Evolutionary conservation across 768 basidiomycete genomes (phyloP).

Genomic region (Macrocybe gigantea): DNA sequence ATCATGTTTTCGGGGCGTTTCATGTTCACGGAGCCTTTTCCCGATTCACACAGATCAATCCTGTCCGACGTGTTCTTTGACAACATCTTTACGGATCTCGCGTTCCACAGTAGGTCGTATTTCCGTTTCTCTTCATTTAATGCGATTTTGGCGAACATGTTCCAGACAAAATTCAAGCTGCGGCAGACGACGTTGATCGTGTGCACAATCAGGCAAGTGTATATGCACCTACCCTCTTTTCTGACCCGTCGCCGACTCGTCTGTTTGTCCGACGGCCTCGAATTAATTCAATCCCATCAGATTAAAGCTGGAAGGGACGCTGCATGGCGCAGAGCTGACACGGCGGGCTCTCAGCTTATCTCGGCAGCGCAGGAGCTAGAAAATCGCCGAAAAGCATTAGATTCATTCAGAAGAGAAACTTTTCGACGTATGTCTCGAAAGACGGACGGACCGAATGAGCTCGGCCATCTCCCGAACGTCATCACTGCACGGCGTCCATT

Average conservation of each 20-base stretch:
- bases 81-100: slow-evolving; percentile 36
- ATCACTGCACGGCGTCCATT: too few relatives aligned
- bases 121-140: slow-evolving; percentile 1
- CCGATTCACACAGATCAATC: slow-evolving; percentile 21
- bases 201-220: slow-evolving; percentile 26
- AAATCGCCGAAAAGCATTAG: slow-evolving; percentile 18
- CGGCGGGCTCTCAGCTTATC: slow-evolving; percentile 20
- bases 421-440: slow-evolving; percentile 11
- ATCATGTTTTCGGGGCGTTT: background rate
- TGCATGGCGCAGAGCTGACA: slow-evolving; percentile 22
- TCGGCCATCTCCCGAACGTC: too few relatives aligned
- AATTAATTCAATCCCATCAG: slow-evolving; percentile 12
- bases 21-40: background rate
- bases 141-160: background rate
- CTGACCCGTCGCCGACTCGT: background rate
- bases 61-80: slow-evolving; percentile 36
- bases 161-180: slow-evolving; percentile 32
- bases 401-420: slow-evolving; percentile 23
- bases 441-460: too few relatives aligned
- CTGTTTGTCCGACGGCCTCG: background rate
- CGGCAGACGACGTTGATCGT: slow-evolving; percentile 27
- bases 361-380: slow-evolving; percentile 21
- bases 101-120: slow-evolving; percentile 29
- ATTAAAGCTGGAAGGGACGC: slow-evolving; percentile 25
- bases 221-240: background rate